A percentile compares a stretch with the other conserved stretches of the same genome.
Conservation (phyloP, 164 flowering plant species). For the Vitis rupestris region DNA sequence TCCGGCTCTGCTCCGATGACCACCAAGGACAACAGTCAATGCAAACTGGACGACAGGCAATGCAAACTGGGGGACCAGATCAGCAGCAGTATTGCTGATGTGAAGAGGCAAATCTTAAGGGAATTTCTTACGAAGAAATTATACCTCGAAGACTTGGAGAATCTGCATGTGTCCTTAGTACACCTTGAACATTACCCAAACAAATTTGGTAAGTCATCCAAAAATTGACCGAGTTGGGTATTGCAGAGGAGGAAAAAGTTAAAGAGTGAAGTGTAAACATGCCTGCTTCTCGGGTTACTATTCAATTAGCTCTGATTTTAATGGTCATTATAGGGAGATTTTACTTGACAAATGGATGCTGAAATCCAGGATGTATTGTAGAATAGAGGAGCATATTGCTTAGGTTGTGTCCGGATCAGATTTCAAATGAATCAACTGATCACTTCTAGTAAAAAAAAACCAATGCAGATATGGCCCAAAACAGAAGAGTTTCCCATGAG, state of each 20-base stretch:
- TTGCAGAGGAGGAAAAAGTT: no score
- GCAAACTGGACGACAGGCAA: conserved; percentile 3
- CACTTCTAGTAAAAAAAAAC: no score
- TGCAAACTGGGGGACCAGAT: conserved; percentile 10
- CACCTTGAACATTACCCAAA: conserved; percentile 19
- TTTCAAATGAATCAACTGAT: no score
- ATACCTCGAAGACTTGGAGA: conserved; percentile 21
- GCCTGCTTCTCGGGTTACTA: background rate
- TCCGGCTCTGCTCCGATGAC: conserved; percentile 2
- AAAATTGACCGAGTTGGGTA: background rate
- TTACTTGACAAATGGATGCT: no score
- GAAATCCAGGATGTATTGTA: no score
- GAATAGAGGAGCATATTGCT: no score
- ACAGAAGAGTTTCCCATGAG: no score
- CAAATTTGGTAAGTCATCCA: background rate
- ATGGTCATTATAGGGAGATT: no score
- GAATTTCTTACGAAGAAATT: conserved; percentile 1
- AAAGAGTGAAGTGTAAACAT: no score
- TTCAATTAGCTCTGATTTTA: no score
- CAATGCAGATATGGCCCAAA: no score
- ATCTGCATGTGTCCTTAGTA: conserved; percentile 12
- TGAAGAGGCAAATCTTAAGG: conserved; percentile 2
- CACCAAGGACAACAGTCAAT: background rate
- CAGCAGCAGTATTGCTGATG: conserved; percentile 1
- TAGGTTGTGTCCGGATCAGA: no score